Conservation (phyloP, 176 grass and related monocot species). For the Musa troglodytarum region DNA sequence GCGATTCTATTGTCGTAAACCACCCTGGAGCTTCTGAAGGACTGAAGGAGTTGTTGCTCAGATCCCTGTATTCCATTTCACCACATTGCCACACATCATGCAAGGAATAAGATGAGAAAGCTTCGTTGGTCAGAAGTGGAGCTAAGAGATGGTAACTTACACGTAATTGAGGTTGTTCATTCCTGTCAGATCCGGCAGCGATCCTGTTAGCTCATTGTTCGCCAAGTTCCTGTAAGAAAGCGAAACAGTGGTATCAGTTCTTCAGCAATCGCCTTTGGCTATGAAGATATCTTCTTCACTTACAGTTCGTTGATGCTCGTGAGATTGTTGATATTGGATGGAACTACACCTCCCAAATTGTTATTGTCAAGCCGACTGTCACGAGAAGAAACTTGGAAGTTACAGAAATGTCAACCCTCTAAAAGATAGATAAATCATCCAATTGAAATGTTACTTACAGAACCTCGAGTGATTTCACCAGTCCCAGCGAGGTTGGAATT, state of each 20-base stretch:
- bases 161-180: constrained; percentile 38
- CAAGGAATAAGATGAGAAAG: constrained; percentile 7
- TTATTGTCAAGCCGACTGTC: constrained; percentile 69
- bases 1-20: constrained; percentile 36
- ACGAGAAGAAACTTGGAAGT: constrained; percentile 9
- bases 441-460: constrained; percentile 36
- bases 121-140: constrained; percentile 7
- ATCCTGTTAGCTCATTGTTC: constrained; percentile 46
- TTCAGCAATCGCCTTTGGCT: background rate
- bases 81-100: background rate
- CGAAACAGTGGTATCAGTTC: constrained; percentile 5
- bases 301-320: constrained; percentile 57
- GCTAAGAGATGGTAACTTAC: constrained; percentile 30
- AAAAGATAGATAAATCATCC: background rate
- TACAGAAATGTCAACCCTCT: background rate
- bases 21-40: constrained; percentile 42
- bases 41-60: constrained; percentile 72
- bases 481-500: constrained; percentile 52
- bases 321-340: constrained; percentile 40
- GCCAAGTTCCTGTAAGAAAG: constrained; percentile 51
- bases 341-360: constrained; percentile 44
- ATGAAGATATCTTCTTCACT: constrained; percentile 21
- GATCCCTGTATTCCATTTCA: constrained; percentile 30
- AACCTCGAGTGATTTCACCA: constrained; percentile 42
- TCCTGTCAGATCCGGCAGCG: constrained; percentile 45